Conservation (phyloP, 176 grass and related monocot genomes). For the Rhynchospora tenuis region DNA sequence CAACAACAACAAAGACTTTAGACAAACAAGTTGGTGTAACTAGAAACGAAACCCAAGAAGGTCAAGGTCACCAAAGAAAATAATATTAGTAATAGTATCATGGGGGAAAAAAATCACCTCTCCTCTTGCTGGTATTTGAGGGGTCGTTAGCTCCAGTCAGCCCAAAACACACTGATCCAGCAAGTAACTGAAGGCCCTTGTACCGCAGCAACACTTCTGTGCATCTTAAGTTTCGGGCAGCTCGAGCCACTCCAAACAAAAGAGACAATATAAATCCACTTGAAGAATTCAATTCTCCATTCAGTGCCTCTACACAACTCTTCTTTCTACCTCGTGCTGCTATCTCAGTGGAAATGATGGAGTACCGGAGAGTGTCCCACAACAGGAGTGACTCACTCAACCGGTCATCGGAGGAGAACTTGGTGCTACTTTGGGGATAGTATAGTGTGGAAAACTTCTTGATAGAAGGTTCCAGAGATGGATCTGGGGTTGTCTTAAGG, state of each 20-base stretch:
- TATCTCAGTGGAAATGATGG: slow-evolving; percentile 73
- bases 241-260: slow-evolving; percentile 67
- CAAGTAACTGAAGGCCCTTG: slow-evolving; percentile 71
- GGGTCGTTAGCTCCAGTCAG: slow-evolving; percentile 59
- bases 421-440: slow-evolving; percentile 54
- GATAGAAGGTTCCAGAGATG: slow-evolving; percentile 66
- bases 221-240: slow-evolving; percentile 49
- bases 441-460: slow-evolving; percentile 70
- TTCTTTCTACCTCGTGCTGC: slow-evolving; percentile 62
- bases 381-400: slow-evolving; percentile 70
- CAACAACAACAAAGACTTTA: no score
- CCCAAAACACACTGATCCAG: slow-evolving; percentile 78
- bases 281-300: slow-evolving; percentile 73
- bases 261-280: slow-evolving; percentile 88
- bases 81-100: background rate
- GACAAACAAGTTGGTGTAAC: no score
- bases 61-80: no score
- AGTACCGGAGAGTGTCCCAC: slow-evolving; percentile 91
- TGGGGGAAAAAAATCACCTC: slow-evolving; percentile 33
- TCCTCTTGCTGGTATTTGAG: slow-evolving; percentile 49
- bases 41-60: no score
- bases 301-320: slow-evolving; percentile 57
- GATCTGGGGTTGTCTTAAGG: slow-evolving; percentile 40
- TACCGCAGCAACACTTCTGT: slow-evolving; percentile 88
- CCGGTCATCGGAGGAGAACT: slow-evolving; percentile 60